Evolutionary conservation across 192 early-diverging fungal species (phyloP).

Genomic region (Mortierella antarctica): DNA sequence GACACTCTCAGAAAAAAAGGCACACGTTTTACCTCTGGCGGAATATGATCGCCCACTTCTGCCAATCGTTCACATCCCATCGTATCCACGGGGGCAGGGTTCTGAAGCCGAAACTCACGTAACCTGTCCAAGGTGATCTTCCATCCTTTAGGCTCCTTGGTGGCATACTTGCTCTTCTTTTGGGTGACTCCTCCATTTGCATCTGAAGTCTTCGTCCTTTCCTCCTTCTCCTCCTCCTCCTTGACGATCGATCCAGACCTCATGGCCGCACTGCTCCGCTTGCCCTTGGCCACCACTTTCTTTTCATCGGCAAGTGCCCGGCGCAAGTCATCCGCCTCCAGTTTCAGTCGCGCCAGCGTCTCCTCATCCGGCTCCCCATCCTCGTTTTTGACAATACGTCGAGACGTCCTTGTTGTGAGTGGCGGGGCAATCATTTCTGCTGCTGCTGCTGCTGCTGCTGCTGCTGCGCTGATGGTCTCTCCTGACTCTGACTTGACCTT

Average conservation of each 20-base stretch:
- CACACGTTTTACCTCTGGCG: conserved; percentile 30
- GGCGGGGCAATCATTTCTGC: background rate
- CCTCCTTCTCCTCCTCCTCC: background rate
- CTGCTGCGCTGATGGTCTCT: background rate
- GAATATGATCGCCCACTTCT: conserved; percentile 40
- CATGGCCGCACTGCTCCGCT: background rate
- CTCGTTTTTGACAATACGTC: conserved; percentile 38
- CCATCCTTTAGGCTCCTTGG: conserved; percentile 68
- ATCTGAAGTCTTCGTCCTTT: background rate
- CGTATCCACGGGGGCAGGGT: conserved; percentile 87
- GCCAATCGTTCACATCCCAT: conserved; percentile 87
- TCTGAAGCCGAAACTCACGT: conserved; percentile 70
- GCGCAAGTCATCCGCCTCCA: conserved; percentile 36
- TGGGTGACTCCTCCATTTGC: background rate
- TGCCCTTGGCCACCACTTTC: background rate
- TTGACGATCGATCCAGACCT: background rate
- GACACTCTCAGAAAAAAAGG: background rate
- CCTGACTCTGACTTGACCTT: conserved; percentile 15
- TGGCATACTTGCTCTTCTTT: conserved; percentile 49
- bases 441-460: background rate
- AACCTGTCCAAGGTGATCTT: conserved; percentile 70
- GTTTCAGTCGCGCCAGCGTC: conserved; percentile 25
- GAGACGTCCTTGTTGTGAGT: background rate
- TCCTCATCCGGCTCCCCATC: conserved; percentile 32
- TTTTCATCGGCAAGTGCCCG: conserved; percentile 19